A percentile compares a stretch with the other conserved stretches of the same genome.
phyloP scores from a whole-genome alignment of 1,284 basidiomycete species.

The Cryptococcus sp. region DNA sequence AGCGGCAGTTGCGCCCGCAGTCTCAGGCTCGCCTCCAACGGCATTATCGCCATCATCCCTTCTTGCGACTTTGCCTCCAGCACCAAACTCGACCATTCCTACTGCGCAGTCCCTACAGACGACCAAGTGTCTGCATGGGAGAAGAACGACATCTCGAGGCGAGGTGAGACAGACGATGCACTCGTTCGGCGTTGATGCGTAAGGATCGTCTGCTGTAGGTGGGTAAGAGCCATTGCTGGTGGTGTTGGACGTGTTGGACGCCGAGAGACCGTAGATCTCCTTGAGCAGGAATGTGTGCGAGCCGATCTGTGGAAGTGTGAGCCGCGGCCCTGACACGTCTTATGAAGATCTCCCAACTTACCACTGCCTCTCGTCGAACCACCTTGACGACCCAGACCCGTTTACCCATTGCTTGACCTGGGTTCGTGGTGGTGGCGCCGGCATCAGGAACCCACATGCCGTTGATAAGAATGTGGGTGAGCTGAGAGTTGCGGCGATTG shows the following conservation, averaged over 20 bases:
- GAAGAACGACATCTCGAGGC: conserved; percentile 81
- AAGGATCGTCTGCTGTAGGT: conserved; percentile 57
- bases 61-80: conserved; percentile 76
- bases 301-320: conserved; percentile 61
- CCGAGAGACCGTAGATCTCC: conserved; percentile 81
- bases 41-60: conserved; percentile 55
- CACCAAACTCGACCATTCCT: conserved; percentile 93
- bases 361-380: conserved; percentile 78
- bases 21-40: conserved; percentile 22
- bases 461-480: conserved; percentile 81
- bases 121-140: conserved; percentile 86
- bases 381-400: conserved; percentile 79
- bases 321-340: neutral
- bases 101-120: conserved; percentile 88
- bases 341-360: conserved; percentile 8
- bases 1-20: conserved; percentile 24
- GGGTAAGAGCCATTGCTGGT: conserved; percentile 56
- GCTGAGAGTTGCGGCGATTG: conserved; percentile 72
- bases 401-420: conserved; percentile 54
- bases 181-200: conserved; percentile 77
- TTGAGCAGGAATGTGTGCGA: conserved; percentile 86
- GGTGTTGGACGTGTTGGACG: conserved; percentile 17
- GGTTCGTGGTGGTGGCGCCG: conserved; percentile 18
- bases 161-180: conserved; percentile 84
- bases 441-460: conserved; percentile 61